Evolutionary conservation across 306 rosid species (phyloP), one percentile per base, ranked within the genome.

Genomic region (Macrotyloma uniflorum): DNA sequence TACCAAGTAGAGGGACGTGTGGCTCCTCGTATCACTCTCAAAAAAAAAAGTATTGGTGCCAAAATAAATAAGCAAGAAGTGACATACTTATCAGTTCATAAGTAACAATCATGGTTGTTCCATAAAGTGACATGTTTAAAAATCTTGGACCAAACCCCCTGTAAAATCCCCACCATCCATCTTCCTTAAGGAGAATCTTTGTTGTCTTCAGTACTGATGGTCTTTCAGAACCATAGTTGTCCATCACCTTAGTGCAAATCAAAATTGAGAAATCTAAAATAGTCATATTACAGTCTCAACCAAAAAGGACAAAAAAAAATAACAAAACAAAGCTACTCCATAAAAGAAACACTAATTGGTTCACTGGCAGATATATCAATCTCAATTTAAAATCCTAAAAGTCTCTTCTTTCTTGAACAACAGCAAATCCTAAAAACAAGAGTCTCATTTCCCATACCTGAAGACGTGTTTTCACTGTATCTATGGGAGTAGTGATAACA

Each of bases 161-260:
- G 75, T 93, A 93, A 83, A 91, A 91, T 6, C 98, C 98, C 96
- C 90, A 26, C 97, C 97, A 91, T 18, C 98, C 98, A 87, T 91
- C 93, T 84, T 91, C 97, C 84, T 80, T 79, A 19, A 91, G 77
- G 57, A 91, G 96, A 14, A 76, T 62, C 76, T 84, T 90, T 75
- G 93, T 30, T 13, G 98, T 90, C 88, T 91, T 93, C 71, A 90
- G 19, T 46, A 91, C 91, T 8, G 97, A 90, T 43, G 98, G 97
- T 82, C 97, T 87, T 80, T 97, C 98, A 69, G 30, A 75, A 49
- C 91, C 95, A 59, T 79, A 88, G 75, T 91, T 75, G 80, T 91
- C 98, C 83, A 93, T 91, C 74, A 93, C 98, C 97, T 91, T 74
- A 1, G 40, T 4, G 58, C 78, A 64, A 77, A 61, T 72, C 43